Base-by-base conservation (phyloP, 2,329 filamentous ascomycete genomes). In the Aspergillus hortae region DNA sequence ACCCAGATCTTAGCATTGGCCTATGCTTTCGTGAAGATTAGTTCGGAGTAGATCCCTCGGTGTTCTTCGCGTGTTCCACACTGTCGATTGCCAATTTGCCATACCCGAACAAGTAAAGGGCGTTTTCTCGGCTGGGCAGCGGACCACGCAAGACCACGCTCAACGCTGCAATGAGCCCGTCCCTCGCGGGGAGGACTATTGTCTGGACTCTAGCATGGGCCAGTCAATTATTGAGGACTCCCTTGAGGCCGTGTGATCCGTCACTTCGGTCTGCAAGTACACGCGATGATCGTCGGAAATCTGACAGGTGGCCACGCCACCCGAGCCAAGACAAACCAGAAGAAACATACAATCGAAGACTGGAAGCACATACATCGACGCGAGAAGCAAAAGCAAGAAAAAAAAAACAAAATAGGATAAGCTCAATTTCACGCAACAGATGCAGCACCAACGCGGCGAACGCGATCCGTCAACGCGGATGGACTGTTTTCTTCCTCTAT, bases 271-370 rank as follows among this genome's bases (percentile, higher is more conserved):
- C 32, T 40, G 32, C 25, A 30, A 49, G 38, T 45, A 30, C 23
- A 32, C 48, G 45, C 23, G 56, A 33, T 49, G 48, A 53, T 55
- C 46, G 35, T 19, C 33, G 41, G 48, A 36, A 50, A 51, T 53
- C 44, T 58, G 57, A 55, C 48, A 55, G 54, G 54, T 58, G 53
- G 40, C 6, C 45, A 53, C 42, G 48, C 52, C 48, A 51, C 46
- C 52, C n/a, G 23, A 19, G 21, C 12, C 25, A 46, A 44, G 11
- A 6, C 19, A 15, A 36, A 36, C 27, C 14, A 36, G 7, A 21
- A 21, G 17, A 48, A 6, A 9, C n/a, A 17, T 30, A 4, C 23
- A 17, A 38, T 17, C 36, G 23, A 17, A 17, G 30, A 4, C 14
- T 30, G 23, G 21, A 44, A 30, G 23, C 27, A 44, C 33, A 17